A percentile compares a stretch with the other conserved stretches of the same genome.
phyloP scores from a whole-genome alignment of 495 filamentous ascomycete species.

The Podospora conica region DNA sequence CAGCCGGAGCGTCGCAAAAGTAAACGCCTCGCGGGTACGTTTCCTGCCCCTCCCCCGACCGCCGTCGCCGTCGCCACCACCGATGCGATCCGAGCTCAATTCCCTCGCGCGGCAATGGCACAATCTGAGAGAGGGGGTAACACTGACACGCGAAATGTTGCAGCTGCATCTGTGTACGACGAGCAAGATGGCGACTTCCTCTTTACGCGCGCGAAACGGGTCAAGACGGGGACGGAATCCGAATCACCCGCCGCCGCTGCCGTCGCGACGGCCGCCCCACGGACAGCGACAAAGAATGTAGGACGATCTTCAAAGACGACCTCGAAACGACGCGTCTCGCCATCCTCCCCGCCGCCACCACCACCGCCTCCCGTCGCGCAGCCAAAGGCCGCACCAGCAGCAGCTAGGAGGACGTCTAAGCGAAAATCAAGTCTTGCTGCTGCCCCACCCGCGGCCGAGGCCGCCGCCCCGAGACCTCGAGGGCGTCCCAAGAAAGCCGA shows the following conservation, averaged over 20 bases:
- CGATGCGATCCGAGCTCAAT: neutral
- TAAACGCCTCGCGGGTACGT: constrained; percentile 52
- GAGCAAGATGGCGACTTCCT: constrained; percentile 61
- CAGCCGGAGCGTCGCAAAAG: constrained; percentile 49
- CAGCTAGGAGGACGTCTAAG: constrained; percentile 38
- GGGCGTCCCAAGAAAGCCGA: constrained; percentile 20
- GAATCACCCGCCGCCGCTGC: constrained; percentile 27
- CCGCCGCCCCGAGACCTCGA: constrained; percentile 19
- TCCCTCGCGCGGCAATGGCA: neutral
- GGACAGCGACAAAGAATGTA: constrained; percentile 28
- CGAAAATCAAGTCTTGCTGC: constrained; percentile 27
- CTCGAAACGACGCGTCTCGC: constrained; percentile 5
- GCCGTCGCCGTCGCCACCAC: neutral
- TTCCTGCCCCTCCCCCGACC: neutral
- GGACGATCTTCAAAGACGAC: constrained; percentile 39
- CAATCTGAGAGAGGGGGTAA: neutral
- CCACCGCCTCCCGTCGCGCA: constrained; percentile 24
- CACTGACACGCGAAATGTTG: constrained; percentile 16
- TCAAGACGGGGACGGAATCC: constrained; percentile 39
- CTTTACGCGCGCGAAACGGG: constrained; percentile 53
- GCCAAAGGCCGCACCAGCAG: constrained; percentile 20
- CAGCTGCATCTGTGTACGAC: constrained; percentile 49
- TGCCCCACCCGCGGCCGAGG: constrained; percentile 19
- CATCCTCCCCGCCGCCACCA: constrained; percentile 34
- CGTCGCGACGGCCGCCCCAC: constrained; percentile 30